Percentiles rank a stretch among this genome's conserved stretches.
phyloP scores from a whole-genome alignment of 139 green algal species.

The Chloropicon primus region DNA sequence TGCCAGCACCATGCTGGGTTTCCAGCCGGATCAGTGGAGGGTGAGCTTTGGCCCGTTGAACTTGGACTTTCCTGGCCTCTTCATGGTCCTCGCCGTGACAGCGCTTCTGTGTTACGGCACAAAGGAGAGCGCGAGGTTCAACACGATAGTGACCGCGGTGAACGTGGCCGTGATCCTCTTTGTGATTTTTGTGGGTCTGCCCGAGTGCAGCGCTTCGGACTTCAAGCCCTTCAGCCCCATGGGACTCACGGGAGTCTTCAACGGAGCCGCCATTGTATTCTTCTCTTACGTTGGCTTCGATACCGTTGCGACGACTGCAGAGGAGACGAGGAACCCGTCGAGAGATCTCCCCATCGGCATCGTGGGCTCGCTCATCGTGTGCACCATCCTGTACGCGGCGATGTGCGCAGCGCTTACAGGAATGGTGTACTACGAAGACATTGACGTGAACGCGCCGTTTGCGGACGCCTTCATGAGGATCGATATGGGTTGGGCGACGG shows the following conservation, averaged over 20 bases:
- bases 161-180: constrained; percentile 27
- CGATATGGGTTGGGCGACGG: not conserved
- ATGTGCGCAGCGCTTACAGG: constrained; percentile 26
- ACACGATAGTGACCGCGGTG: constrained; percentile 31
- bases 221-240: constrained; percentile 30
- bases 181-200: constrained; percentile 33
- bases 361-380: constrained; percentile 38
- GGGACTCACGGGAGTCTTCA: constrained; percentile 37
- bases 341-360: constrained; percentile 57
- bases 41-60: constrained; percentile 25
- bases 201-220: constrained; percentile 26
- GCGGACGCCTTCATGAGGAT: constrained; percentile 36
- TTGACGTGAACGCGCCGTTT: constrained; percentile 49
- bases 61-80: constrained; percentile 46
- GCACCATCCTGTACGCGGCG: constrained; percentile 45
- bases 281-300: constrained; percentile 58
- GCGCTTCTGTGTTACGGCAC: constrained; percentile 48
- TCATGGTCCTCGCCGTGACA: constrained; percentile 9
- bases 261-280: constrained; percentile 46
- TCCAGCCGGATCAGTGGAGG: constrained; percentile 20
- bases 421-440: constrained; percentile 30
- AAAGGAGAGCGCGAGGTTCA: constrained; percentile 51
- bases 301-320: constrained; percentile 44
- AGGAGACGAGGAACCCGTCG: constrained; percentile 46
- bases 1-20: constrained; percentile 40